These are phyloP conservation scores for Crithidia acanthocephali DNA, from an alignment of 208 protist genomes.

Conservation along the genomic window DNA sequence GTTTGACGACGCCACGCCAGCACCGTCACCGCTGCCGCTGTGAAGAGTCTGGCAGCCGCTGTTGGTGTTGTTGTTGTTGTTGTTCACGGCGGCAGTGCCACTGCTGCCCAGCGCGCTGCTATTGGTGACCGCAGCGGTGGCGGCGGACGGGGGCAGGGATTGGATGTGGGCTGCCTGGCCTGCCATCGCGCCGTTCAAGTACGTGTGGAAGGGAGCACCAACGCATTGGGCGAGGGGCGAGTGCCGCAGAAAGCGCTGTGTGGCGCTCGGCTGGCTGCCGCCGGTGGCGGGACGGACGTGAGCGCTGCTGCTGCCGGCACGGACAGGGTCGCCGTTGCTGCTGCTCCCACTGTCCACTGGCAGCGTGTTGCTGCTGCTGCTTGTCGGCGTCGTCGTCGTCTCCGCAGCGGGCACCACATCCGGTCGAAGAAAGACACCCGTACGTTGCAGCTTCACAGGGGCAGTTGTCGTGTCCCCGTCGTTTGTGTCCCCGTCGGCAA, in stretches of 20 bases:
- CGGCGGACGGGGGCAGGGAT: conserved; percentile 7
- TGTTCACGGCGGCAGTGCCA: neutral
- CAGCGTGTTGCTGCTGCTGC: neutral
- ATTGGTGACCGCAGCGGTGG: neutral
- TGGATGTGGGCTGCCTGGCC: conserved; percentile 35
- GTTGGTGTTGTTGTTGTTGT: neutral
- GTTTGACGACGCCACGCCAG: neutral
- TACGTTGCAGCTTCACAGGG: neutral
- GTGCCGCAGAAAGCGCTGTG: conserved; percentile 30
- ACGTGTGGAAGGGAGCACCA: conserved; percentile 25
- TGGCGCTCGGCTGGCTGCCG: conserved; percentile 1
- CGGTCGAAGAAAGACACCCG: too few relatives aligned
- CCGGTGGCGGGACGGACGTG: conserved; percentile 5
- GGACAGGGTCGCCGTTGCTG: conserved; percentile 4
- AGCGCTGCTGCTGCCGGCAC: conserved; percentile 1
- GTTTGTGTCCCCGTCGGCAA: too few relatives aligned
- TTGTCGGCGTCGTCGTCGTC: neutral
- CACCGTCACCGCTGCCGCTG: neutral
- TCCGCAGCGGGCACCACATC: too few relatives aligned
- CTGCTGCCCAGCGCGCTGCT: neutral
- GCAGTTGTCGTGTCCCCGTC: too few relatives aligned
- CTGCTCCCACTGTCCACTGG: neutral
- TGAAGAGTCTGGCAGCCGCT: too few relatives aligned
- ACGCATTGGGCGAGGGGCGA: conserved; percentile 30
- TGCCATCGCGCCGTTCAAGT: conserved; percentile 32